Evolutionary conservation across 129 eudicot species (phyloP).

Genomic region (Tagetes patula): DNA sequence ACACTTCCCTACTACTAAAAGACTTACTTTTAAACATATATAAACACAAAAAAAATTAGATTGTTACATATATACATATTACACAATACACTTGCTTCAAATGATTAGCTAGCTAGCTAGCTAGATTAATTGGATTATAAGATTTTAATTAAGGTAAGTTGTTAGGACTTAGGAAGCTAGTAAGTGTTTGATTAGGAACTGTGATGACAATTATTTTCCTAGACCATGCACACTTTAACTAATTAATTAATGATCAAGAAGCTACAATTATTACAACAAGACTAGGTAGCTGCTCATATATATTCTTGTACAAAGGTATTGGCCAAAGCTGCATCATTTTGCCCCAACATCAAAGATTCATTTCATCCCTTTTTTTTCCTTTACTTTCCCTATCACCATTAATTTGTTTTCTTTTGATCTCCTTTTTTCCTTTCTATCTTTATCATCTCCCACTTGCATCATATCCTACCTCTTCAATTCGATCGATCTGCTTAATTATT

Average conservation of each 20-base stretch:
- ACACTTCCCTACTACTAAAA: too few species aligned
- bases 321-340: slow-evolving; percentile 64
- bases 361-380: slow-evolving; percentile 21
- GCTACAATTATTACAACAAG: slow-evolving; percentile 54
- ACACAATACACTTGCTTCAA: background rate
- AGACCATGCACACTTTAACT: slow-evolving; percentile 30
- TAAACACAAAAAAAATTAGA: background rate
- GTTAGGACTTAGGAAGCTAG: background rate
- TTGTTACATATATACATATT: background rate
- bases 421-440: slow-evolving; percentile 38
- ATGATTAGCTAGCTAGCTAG: background rate
- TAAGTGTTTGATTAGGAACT: slow-evolving; percentile 21
- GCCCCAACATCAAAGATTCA: slow-evolving; percentile 54
- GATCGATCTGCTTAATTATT: too few species aligned
- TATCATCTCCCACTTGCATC: slow-evolving; percentile 41
- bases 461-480: too few species aligned
- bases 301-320: slow-evolving; percentile 41
- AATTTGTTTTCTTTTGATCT: slow-evolving; percentile 17
- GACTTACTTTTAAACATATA: too few species aligned
- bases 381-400: slow-evolving; percentile 41
- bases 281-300: slow-evolving; percentile 17
- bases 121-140: slow-evolving; percentile 1
- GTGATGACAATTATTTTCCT: slow-evolving; percentile 13
- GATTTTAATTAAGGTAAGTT: background rate
- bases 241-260: slow-evolving; percentile 42